Conservation (phyloP, 305 asterid genomes). For the Solanum aculeatissimum region DNA sequence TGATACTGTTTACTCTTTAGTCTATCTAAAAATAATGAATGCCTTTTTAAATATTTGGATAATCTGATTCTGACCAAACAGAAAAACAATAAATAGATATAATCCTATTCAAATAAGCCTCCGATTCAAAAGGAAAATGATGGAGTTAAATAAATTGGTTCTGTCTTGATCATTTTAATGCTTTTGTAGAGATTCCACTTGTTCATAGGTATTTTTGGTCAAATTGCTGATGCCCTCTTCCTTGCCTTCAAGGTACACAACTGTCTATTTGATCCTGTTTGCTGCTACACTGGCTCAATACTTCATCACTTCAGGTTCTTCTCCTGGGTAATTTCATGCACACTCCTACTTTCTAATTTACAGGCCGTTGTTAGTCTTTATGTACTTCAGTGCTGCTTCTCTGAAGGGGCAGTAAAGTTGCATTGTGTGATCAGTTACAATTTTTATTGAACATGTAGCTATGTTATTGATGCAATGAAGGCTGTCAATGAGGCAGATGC, state of each 20-base stretch:
- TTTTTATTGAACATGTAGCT: conserved; percentile 32
- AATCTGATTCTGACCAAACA: not conserved
- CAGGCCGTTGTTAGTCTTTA: not conserved
- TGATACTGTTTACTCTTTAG: not conserved
- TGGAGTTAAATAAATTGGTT: not conserved
- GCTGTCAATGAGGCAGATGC: conserved; percentile 64
- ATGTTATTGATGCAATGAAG: conserved; percentile 69
- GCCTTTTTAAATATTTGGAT: not conserved
- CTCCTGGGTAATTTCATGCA: conserved; percentile 65
- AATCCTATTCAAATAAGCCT: not conserved
- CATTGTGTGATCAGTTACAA: conserved; percentile 4
- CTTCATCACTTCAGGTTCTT: conserved; percentile 69
- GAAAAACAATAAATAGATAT: not conserved
- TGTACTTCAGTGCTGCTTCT: not conserved
- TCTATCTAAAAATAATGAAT: not conserved
- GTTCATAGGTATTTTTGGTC: not conserved
- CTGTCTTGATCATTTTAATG: not conserved
- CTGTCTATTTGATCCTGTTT: conserved; percentile 43
- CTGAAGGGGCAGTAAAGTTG: not conserved
- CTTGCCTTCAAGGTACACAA: conserved; percentile 53
- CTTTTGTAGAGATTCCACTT: not conserved
- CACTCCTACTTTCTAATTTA: not conserved
- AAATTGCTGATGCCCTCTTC: not conserved
- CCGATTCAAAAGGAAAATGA: not conserved
- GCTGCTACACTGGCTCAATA: conserved; percentile 73